phyloP scores from a whole-genome alignment of 2,329 filamentous ascomycete genomes.

The Fusarium sp. region DNA sequence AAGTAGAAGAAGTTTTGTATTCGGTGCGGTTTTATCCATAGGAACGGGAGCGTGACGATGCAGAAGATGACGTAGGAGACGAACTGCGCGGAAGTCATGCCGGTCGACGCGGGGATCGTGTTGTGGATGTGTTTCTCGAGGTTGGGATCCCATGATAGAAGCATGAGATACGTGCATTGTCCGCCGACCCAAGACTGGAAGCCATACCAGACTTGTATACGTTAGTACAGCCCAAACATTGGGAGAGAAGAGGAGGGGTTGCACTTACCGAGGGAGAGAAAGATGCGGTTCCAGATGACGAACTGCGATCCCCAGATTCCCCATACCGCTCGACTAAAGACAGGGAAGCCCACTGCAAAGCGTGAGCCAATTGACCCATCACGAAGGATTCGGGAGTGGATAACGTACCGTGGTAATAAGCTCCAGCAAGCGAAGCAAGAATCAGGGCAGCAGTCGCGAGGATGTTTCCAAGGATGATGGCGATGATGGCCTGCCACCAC shows the following conservation, averaged over 20 bases:
- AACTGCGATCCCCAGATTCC: constrained; percentile 56
- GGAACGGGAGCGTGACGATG: constrained; percentile 53
- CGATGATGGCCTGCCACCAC: constrained; percentile 56
- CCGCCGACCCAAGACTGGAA: constrained; percentile 59
- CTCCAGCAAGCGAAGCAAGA: constrained; percentile 54
- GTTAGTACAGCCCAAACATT: background rate
- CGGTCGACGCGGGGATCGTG: constrained; percentile 51
- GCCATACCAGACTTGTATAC: constrained; percentile 46
- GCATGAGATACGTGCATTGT: constrained; percentile 56
- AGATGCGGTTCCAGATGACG: constrained; percentile 54
- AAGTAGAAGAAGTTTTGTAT: constrained; percentile 54
- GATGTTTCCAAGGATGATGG: constrained; percentile 51
- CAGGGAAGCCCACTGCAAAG: constrained; percentile 49
- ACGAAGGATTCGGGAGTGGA: background rate
- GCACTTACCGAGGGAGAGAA: constrained; percentile 50
- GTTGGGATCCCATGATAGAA: constrained; percentile 56
- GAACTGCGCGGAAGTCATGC: constrained; percentile 56
- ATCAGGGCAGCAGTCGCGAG: constrained; percentile 53
- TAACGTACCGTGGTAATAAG: constrained; percentile 52
- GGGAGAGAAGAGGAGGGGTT: background rate
- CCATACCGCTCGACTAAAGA: constrained; percentile 51
- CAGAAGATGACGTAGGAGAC: constrained; percentile 56
- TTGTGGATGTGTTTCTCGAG: constrained; percentile 55
- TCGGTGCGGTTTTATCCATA: constrained; percentile 56
- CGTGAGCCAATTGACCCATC: background rate